Evolutionary conservation across 2,329 filamentous ascomycete species (phyloP), one percentile per base, ranked within the genome.

Genomic region (Fusarium coicis): DNA sequence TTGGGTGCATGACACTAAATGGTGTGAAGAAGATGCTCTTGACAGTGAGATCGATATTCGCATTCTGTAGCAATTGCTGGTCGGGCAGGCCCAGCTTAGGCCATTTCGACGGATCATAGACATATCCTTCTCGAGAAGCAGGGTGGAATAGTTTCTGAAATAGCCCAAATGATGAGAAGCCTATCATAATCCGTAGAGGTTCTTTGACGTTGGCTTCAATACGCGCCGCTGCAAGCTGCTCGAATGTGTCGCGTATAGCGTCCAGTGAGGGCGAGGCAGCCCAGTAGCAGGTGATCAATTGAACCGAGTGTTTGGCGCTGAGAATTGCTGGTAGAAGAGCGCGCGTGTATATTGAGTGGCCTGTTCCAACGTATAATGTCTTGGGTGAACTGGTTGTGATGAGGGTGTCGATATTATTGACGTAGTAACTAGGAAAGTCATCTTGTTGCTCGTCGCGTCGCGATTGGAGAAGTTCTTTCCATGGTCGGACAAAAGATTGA

Each of bases 1-100:
- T 97, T 1, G 93, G 92, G 78, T 97, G 94, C 90, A 96, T 93
- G n/a, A 97, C 92, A 76, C 93, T 94, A 67, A 96, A 91, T 0
- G 94, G 94, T 5, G 91, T 84, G 70, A 96, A 90, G 81, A 97
- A 97, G 12, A 96, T 85, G 70, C 91, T 94, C 83, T 94, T 95
- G 63, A 95, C 89, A 1, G 87, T 84, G 39, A 97, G 78, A 58
- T 95, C 88, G 23, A 97, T 87, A 6, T 89, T 89, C 1, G 83
- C 85, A 8, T 89, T 84, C 39, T 87, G 84, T 5, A 92, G 79
- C 9, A 84, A 73, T 11, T 84, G 81, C 7, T 86, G 83, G 2
- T 84, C 78, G 0, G 93, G 93, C 7, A 96, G 84, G 0, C 92
- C 92, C 4, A 96, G 84, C 62, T 85, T 86, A 14, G 79, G 72